Conservation (phyloP, 2,329 filamentous ascomycete genomes). For the Calonectria naviculata region DNA sequence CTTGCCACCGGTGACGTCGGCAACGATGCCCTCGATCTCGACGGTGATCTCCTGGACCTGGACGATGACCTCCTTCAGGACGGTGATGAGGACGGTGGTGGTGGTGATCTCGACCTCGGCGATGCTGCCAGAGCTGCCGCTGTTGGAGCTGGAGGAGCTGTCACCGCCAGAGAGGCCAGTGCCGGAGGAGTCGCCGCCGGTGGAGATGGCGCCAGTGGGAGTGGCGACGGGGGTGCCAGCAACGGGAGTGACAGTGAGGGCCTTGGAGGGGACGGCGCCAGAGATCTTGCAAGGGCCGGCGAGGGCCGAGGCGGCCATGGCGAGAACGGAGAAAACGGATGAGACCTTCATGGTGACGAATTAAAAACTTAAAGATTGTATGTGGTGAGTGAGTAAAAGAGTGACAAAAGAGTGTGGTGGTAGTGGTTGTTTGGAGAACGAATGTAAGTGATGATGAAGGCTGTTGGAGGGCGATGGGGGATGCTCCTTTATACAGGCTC, state of each 20-base stretch:
- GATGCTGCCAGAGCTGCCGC: neutral
- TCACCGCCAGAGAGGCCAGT: neutral
- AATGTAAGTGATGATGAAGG: neutral
- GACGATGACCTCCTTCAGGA: neutral
- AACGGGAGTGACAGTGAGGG: neutral
- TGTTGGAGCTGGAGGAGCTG: neutral
- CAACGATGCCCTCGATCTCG: neutral
- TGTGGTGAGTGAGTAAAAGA: neutral
- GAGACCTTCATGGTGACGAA: neutral
- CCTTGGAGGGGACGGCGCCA: neutral
- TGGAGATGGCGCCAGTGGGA: neutral
- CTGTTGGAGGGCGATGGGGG: neutral
- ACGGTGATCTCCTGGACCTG: neutral
- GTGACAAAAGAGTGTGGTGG: neutral
- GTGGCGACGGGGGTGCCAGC: neutral
- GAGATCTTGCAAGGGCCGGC: neutral
- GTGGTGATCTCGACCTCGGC: neutral
- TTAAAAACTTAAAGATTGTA: neutral
- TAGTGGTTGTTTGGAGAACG: neutral
- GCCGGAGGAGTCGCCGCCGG: neutral
- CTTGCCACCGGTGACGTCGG: neutral
- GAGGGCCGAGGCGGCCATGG: neutral
- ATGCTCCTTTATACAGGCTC: neutral
- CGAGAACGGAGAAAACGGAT: neutral
- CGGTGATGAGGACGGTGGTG: neutral